A percentile compares a stretch with the other conserved stretches of the same genome.
Evolutionary conservation across 306 rosid species (phyloP).

Genomic region (Vigna radiata): DNA sequence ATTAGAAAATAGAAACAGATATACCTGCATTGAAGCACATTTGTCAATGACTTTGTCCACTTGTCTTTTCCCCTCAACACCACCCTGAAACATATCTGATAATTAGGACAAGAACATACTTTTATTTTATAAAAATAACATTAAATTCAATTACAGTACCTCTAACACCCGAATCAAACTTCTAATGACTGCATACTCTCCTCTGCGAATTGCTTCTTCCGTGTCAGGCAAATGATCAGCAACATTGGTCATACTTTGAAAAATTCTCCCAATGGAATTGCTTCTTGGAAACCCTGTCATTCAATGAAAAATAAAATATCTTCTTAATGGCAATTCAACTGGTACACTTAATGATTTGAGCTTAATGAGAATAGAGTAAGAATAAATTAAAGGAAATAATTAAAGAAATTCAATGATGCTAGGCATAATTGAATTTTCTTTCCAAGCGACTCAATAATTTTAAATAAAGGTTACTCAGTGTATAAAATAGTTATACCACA

Average conservation of each 20-base stretch:
- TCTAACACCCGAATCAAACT: conserved; percentile 86
- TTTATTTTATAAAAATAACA: conserved; percentile 26
- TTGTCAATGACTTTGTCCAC: conserved; percentile 89
- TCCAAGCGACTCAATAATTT: conserved; percentile 3
- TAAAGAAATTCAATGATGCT: neutral
- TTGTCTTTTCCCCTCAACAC: conserved; percentile 91
- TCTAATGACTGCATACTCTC: conserved; percentile 84
- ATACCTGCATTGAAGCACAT: conserved; percentile 94
- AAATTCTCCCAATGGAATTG: conserved; percentile 74
- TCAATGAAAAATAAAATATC: conserved; percentile 40
- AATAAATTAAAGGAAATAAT: neutral
- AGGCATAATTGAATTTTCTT: conserved; percentile 10
- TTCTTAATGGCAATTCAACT: conserved; percentile 17
- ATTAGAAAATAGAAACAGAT: conserved; percentile 6
- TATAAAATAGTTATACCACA: neutral
- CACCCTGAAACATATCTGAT: conserved; percentile 65
- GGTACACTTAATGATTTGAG: conserved; percentile 6
- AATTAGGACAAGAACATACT: conserved; percentile 18
- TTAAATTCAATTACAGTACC: conserved; percentile 54
- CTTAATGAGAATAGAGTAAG: conserved; percentile 7
- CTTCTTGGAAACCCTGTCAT: conserved; percentile 72
- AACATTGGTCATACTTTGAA: conserved; percentile 53
- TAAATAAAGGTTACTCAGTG: conserved; percentile 8
- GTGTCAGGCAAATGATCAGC: conserved; percentile 67
- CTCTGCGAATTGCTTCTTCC: conserved; percentile 84